phyloP scores from a whole-genome alignment of 2,329 filamentous ascomycete genomes.

The Fusarium penzigii region DNA sequence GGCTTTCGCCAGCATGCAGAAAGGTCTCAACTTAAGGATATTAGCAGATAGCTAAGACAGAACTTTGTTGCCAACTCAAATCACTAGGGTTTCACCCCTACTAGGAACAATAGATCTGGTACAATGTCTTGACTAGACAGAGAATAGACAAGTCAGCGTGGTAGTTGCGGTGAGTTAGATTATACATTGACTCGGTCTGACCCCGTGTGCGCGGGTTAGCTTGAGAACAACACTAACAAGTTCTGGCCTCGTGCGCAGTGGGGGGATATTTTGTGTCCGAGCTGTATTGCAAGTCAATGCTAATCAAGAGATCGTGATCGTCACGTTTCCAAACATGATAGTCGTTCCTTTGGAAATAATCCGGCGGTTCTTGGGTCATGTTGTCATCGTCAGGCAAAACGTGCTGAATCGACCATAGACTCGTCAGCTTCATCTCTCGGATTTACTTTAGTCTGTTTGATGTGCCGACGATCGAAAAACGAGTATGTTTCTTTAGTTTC shows the following conservation, averaged over 20 bases:
- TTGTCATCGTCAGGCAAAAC: background rate
- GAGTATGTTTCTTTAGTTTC: conserved; percentile 13
- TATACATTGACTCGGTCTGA: background rate
- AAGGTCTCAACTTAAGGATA: too few species aligned
- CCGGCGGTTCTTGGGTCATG: too few species aligned
- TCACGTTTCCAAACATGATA: background rate
- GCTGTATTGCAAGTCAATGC: background rate
- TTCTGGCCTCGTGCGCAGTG: too few species aligned
- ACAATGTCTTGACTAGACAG: background rate
- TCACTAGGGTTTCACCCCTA: background rate
- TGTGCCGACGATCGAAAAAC: background rate
- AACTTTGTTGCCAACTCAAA: background rate
- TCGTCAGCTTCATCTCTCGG: conserved; percentile 26
- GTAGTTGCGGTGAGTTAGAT: background rate
- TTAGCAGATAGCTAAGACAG: too few species aligned
- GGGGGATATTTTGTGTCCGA: background rate
- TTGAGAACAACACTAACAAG: too few species aligned
- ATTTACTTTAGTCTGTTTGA: background rate
- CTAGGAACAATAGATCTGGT: background rate
- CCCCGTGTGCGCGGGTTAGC: too few species aligned
- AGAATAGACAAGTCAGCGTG: background rate
- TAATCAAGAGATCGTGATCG: background rate
- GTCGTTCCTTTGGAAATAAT: background rate
- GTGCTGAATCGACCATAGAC: background rate
- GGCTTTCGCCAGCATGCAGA: too few species aligned